Percentiles rank a stretch among this genome's conserved stretches.
Evolutionary conservation across 306 rosid species (phyloP).

Genomic region (Sindora glabra): DNA sequence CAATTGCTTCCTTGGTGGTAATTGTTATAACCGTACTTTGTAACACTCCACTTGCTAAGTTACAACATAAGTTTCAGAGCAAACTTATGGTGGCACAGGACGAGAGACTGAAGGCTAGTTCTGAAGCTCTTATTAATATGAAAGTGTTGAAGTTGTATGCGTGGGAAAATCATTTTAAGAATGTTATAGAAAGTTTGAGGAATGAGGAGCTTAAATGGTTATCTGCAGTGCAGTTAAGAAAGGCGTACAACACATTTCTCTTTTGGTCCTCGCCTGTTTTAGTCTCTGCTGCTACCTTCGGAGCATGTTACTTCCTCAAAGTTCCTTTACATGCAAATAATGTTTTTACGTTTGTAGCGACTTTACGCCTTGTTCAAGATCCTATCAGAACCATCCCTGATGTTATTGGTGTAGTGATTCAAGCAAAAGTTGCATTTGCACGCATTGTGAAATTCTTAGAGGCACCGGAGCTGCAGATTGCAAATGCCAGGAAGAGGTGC

Average conservation of each 20-base stretch:
- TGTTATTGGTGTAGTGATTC: constrained; percentile 44
- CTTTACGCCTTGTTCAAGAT: constrained; percentile 53
- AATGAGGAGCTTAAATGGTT: constrained; percentile 40
- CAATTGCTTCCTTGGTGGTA: constrained; percentile 38
- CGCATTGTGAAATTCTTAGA: constrained; percentile 38
- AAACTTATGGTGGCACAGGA: constrained; percentile 47
- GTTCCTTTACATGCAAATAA: constrained; percentile 47
- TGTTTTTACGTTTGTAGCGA: constrained; percentile 53
- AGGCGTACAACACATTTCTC: constrained; percentile 28
- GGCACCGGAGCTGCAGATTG: constrained; percentile 42
- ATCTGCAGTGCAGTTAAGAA: constrained; percentile 37
- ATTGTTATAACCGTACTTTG: constrained; percentile 38
- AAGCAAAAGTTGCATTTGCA: constrained; percentile 44
- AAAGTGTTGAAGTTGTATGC: constrained; percentile 49
- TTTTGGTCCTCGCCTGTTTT: constrained; percentile 48
- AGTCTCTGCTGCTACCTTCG: constrained; percentile 55
- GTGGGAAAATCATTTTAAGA: constrained; percentile 53
- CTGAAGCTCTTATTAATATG: constrained; percentile 48
- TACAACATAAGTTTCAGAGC: constrained; percentile 40
- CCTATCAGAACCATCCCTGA: constrained; percentile 37
- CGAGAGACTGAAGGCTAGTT: constrained; percentile 27
- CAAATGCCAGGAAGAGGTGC: constrained; percentile 10
- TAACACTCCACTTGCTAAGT: constrained; percentile 47
- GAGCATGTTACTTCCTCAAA: constrained; percentile 43
- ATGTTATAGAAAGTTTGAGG: constrained; percentile 31